Conservation (phyloP, 2,329 filamentous ascomycete genomes). For the Pseudogymnoascus sp. region DNA sequence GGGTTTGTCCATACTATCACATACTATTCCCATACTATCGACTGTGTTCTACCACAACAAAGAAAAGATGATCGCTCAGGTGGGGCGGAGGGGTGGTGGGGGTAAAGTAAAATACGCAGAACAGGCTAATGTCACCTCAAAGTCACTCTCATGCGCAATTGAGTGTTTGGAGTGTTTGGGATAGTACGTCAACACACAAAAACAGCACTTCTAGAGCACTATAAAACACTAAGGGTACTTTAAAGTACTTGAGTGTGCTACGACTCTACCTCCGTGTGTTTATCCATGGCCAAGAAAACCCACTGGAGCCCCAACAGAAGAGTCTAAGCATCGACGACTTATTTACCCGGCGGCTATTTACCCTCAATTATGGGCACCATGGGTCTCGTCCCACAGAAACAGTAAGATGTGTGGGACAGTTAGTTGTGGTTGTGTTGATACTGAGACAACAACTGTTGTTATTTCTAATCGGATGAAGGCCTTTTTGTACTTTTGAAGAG, state of each 20-base stretch:
- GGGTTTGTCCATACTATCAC: neutral
- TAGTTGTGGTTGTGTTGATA: neutral
- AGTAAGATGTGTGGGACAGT: neutral
- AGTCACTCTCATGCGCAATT: neutral
- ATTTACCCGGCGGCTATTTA: conserved; percentile 8
- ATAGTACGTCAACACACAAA: neutral
- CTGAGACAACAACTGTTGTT: neutral
- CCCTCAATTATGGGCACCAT: neutral
- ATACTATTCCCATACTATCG: neutral
- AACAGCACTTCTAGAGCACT: neutral
- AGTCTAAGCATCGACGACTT: conserved; percentile 1
- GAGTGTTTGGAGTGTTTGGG: neutral
- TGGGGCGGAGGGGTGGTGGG: conserved; percentile 6
- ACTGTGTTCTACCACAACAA: neutral
- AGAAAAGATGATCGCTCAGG: neutral
- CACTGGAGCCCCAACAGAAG: neutral
- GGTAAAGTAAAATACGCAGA: neutral
- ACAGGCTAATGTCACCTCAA: conserved; percentile 2
- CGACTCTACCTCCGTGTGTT: neutral
- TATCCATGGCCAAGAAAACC: neutral
- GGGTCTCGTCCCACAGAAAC: neutral
- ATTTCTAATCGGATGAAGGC: neutral
- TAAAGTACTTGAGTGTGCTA: neutral
- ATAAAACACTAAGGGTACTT: neutral
- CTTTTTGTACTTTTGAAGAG: neutral